Percentiles rank a stretch among this genome's conserved stretches.
Conservation (phyloP, 805 yeast genomes). For the Nadsonia fulvescens region DNA sequence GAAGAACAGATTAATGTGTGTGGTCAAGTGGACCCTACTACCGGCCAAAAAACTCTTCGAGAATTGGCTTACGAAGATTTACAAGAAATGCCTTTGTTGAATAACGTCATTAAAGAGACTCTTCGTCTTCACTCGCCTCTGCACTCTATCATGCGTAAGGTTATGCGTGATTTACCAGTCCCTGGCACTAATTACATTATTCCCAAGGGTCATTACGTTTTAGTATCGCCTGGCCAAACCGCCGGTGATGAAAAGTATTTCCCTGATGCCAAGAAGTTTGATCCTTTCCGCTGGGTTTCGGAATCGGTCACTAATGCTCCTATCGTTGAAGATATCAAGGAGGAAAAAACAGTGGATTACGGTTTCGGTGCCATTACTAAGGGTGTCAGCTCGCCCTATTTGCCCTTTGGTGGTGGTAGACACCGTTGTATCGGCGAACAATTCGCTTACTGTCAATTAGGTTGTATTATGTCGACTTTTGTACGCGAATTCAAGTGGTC, state of each 20-base stretch:
- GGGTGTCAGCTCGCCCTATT: constrained; percentile 89
- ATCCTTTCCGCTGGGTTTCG: constrained; percentile 72
- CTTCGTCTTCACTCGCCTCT: constrained; percentile 91
- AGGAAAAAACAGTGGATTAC: constrained; percentile 46
- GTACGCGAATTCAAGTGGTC: constrained; percentile 67
- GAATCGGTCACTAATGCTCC: constrained; percentile 16
- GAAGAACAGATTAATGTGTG: constrained; percentile 54
- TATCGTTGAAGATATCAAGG: constrained; percentile 11
- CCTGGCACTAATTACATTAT: constrained; percentile 68
- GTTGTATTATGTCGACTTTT: constrained; percentile 59
- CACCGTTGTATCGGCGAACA: constrained; percentile 99
- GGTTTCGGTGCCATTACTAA: constrained; percentile 95
- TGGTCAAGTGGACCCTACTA: constrained; percentile 15
- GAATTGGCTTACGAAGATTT: constrained; percentile 69
- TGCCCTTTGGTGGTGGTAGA: constrained; percentile 98
- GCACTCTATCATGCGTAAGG: constrained; percentile 91
- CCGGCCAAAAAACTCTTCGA: constrained; percentile 22
- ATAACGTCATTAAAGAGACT: constrained; percentile 78
- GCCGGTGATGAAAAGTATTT: constrained; percentile 60
- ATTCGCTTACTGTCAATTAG: constrained; percentile 87
- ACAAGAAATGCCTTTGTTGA: constrained; percentile 64
- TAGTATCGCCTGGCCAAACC: constrained; percentile 89
- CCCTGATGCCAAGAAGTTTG: constrained; percentile 53
- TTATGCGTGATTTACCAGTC: constrained; percentile 54
- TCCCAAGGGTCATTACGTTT: constrained; percentile 76